Base-by-base conservation (phyloP, 352 stramenopile species). In the Globisporangium barbulae region DNA sequence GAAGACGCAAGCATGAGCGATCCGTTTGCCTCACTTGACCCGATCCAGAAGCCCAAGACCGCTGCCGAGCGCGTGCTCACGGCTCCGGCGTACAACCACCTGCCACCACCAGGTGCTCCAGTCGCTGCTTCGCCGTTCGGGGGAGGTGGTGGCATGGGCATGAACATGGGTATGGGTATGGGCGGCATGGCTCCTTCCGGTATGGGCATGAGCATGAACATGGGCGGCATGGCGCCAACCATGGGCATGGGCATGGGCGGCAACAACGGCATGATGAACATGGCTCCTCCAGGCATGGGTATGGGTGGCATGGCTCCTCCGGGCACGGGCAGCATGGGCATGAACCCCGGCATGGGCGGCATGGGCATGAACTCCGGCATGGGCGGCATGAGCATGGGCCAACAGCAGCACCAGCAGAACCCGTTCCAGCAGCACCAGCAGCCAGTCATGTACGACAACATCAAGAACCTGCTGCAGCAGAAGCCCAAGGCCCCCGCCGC, bases 381-480 rank as follows among this genome's bases (percentile, higher is more conserved):
- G 67, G 63, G 72, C 42, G 72, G 70, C 45, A 56, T 58, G 17
- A 35, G 47, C 19, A 75, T 73, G 69, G 48, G 57, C 53, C 59
- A 64, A 31, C 64, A 68, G 58, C 59, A 64, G 33, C 64, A 68
- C 57, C 70, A 73, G 58, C 59, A 75, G 41, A 73, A 70, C n/a
- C 67, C 49, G 45, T 70, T 71, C 57, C 63, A 79, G 48, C 75
- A 70, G 19, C 69, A 50, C 39, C 68, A 68, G 52, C 74, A 79
- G 45, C 33, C 75, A 2, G 71, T 89, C 58, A 89, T 91, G 77
- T 91, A 91, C 71, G 83, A 91, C 69, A 91, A 85, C 67, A 91
- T 90, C 74, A 89, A 89, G 76, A 90, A 91, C 64, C 67, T 91
- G 15, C 70, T 91, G 1, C 75, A 90, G 70, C 81, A 91, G 53